Evolutionary conservation across 495 filamentous ascomycete species (phyloP).

Genomic region (Parathielavia appendiculata): DNA sequence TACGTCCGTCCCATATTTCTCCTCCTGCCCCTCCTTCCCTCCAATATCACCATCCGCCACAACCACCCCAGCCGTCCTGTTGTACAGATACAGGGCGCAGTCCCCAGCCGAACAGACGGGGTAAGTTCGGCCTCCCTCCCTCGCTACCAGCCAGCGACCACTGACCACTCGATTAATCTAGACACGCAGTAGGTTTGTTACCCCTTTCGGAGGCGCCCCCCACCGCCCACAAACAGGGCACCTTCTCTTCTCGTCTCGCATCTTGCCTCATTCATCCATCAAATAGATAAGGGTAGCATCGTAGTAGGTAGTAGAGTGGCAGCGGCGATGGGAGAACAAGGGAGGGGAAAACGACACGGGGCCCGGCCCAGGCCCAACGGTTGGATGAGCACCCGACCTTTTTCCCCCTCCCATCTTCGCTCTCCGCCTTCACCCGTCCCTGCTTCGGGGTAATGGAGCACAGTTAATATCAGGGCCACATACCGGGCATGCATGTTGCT

Average conservation of each 20-base stretch:
- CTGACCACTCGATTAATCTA: background rate
- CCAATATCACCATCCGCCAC: background rate
- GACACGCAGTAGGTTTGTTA: background rate
- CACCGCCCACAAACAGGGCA: conserved; percentile 6
- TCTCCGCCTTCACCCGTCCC: background rate
- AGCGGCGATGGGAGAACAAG: conserved; percentile 1
- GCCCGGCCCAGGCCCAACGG: too few species aligned
- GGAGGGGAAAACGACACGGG: background rate
- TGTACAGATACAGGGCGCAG: background rate
- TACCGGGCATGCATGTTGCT: too few species aligned
- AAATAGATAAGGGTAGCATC: background rate
- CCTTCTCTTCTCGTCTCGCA: conserved; percentile 6
- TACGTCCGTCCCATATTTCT: background rate
- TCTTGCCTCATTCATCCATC: conserved; percentile 4
- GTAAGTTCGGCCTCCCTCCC: background rate
- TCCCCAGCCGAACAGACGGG: background rate
- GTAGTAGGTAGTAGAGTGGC: background rate
- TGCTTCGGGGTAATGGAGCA: too few species aligned
- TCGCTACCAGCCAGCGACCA: background rate
- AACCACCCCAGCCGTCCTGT: conserved; percentile 7
- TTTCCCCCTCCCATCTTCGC: background rate
- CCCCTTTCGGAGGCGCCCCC: conserved; percentile 1
- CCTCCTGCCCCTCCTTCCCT: background rate
- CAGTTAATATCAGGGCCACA: too few species aligned
- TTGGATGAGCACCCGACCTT: background rate